Percentiles rank a stretch among this genome's conserved stretches.
Evolutionary conservation across 164 flowering plant species (phyloP).

Genomic region (Tinospora cordifolia): DNA sequence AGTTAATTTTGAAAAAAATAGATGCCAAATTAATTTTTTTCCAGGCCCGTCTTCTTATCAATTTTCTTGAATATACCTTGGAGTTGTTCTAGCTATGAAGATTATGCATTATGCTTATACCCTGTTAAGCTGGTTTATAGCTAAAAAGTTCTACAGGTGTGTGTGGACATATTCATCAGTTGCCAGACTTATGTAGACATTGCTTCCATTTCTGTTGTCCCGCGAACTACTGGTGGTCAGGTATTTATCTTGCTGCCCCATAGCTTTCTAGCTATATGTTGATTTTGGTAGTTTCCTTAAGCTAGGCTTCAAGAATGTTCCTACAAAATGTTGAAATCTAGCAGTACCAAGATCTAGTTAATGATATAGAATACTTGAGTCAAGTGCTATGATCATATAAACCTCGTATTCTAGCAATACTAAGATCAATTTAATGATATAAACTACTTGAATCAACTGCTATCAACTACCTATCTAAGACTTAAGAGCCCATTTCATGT

Average conservation of each 20-base stretch:
- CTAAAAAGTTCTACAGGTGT: constrained; percentile 49
- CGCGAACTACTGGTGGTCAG: constrained; percentile 98
- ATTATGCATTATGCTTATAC: not conserved
- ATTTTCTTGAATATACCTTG: not conserved
- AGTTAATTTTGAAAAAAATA: not conserved
- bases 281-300: not conserved
- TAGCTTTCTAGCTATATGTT: constrained; percentile 7
- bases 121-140: not conserved
- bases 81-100: not conserved
- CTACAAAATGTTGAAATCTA: not conserved
- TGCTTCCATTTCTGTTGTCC: constrained; percentile 86
- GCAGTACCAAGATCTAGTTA: not conserved
- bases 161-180: constrained; percentile 82
- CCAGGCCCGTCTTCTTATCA: not conserved
- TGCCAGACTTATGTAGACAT: constrained; percentile 84
- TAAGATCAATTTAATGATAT: not conserved
- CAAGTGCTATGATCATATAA: not conserved
- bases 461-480: not conserved
- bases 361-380: not conserved
- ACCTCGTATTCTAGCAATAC: not conserved
- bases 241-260: constrained; percentile 28
- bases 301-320: constrained; percentile 3
- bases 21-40: not conserved
- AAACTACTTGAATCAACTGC: not conserved
- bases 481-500: no score